Evolutionary conservation across 1,139 yeast genomes (phyloP).

Genomic region (Nakaseomyces delphensis): DNA sequence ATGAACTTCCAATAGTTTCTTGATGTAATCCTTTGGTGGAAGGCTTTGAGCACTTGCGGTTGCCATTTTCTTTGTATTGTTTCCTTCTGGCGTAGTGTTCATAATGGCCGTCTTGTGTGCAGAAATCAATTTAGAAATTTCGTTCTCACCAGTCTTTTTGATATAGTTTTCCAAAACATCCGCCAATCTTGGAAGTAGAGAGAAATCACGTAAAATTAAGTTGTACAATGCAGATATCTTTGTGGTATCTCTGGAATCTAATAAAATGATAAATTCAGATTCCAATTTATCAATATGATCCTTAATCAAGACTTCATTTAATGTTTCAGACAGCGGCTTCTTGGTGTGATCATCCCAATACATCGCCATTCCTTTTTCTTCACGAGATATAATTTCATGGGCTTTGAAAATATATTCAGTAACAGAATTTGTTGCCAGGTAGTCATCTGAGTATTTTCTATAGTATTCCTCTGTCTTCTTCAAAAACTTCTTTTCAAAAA

Average conservation of each 20-base stretch:
- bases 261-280: constrained; percentile 60
- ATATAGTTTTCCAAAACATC: constrained; percentile 66
- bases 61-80: constrained; percentile 17
- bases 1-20: constrained; percentile 65
- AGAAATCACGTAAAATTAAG: constrained; percentile 49
- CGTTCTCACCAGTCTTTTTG: constrained; percentile 36
- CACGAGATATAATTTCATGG: constrained; percentile 72
- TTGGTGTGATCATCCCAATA: constrained; percentile 84
- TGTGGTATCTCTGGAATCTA: constrained; percentile 67
- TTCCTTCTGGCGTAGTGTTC: constrained; percentile 11
- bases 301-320: constrained; percentile 68
- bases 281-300: constrained; percentile 73
- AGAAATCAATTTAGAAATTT: constrained; percentile 21
- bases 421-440: constrained; percentile 65
- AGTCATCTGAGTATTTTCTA: constrained; percentile 56
- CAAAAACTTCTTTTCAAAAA: constrained; percentile 70
- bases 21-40: constrained; percentile 67
- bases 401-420: constrained; percentile 89
- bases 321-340: constrained; percentile 61
- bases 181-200: constrained; percentile 59
- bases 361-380: constrained; percentile 65
- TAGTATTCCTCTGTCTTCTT: constrained; percentile 69
- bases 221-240: constrained; percentile 76
- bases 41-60: constrained; percentile 16
- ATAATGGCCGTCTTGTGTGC: constrained; percentile 18